Evolutionary conservation across 306 rosid genomes (phyloP).

Genomic region (Cucumis melo): DNA sequence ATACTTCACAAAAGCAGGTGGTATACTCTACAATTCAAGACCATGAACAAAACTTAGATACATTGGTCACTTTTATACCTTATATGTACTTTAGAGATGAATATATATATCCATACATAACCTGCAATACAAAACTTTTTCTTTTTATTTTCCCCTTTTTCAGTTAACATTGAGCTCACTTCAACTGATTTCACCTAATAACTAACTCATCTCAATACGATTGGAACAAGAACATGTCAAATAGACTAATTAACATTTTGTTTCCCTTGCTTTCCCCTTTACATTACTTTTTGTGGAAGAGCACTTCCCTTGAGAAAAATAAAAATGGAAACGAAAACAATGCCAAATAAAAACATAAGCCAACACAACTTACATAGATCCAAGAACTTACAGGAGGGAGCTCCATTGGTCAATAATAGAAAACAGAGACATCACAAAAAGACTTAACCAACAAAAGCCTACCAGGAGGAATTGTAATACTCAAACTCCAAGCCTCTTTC

Average conservation of each 20-base stretch:
- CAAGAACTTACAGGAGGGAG: background rate
- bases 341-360: background rate
- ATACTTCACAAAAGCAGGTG: conserved; percentile 14
- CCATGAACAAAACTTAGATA: background rate
- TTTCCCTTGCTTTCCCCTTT: background rate
- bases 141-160: background rate
- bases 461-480: background rate
- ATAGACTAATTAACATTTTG: background rate
- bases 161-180: background rate
- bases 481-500: background rate
- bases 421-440: background rate
- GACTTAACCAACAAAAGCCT: background rate
- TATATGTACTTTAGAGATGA: background rate
- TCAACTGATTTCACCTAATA: background rate
- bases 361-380: background rate
- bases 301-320: background rate
- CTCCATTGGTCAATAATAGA: background rate
- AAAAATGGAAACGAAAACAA: background rate
- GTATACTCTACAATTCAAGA: conserved; percentile 9
- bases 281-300: background rate
- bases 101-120: background rate
- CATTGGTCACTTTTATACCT: background rate
- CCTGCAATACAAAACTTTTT: background rate
- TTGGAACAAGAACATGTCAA: background rate
- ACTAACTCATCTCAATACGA: background rate